These are phyloP conservation scores for Corinectria fuckeliana DNA, from an alignment of 2,329 filamentous ascomycete species.

Conservation along the genomic window DNA sequence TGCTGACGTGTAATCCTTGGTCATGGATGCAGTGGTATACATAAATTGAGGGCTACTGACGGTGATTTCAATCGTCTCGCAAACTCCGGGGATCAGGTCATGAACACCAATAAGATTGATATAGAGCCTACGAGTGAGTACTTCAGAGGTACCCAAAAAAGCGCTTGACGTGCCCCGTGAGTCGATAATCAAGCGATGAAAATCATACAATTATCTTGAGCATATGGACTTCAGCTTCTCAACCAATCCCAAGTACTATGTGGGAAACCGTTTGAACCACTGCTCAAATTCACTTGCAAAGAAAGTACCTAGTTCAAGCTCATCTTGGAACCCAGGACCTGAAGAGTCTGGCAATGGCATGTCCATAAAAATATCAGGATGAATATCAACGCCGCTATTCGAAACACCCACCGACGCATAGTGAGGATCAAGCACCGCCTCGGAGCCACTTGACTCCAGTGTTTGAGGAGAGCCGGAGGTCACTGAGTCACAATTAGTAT, in stretches of 20 bases:
- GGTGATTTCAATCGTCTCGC: too few species aligned
- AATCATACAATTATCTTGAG: too few species aligned
- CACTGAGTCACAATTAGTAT: not conserved
- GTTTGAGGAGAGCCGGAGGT: not conserved
- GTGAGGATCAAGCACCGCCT: not conserved
- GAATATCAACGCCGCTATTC: not conserved
- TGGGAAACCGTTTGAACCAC: constrained; percentile 1
- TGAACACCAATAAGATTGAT: too few species aligned
- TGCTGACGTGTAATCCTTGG: too few species aligned
- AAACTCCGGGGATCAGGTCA: too few species aligned
- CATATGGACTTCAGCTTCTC: too few species aligned
- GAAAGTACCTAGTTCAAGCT: constrained; percentile 13
- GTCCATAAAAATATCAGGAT: not conserved
- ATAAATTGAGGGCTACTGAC: too few species aligned
- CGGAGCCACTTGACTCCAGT: not conserved
- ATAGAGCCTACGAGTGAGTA: too few species aligned
- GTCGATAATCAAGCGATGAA: too few species aligned
- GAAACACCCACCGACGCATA: not conserved
- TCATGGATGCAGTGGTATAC: too few species aligned
- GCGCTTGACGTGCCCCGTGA: too few species aligned
- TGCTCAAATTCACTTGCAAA: constrained; percentile 14
- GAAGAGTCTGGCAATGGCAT: not conserved
- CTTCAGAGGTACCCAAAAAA: too few species aligned
- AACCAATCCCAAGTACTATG: not conserved
- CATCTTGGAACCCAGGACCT: not conserved